Conservation (phyloP, 441 rosid genomes). For the Bocquillonia castaneifolia region DNA sequence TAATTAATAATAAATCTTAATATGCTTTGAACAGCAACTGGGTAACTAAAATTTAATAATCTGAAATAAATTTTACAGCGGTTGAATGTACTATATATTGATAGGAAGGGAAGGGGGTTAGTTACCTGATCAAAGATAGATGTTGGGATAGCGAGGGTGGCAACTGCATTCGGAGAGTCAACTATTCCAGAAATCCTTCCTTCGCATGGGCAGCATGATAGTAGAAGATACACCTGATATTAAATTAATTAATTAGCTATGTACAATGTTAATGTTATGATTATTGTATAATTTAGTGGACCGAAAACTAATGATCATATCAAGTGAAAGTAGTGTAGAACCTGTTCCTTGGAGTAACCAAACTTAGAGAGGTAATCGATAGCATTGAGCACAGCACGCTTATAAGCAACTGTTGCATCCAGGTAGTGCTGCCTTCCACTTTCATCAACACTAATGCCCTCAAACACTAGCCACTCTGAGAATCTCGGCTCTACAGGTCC, state of each 20-base stretch:
- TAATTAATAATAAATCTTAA: no score
- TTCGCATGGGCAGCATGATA: constrained; percentile 91
- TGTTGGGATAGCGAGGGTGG: constrained; percentile 79
- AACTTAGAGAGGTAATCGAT: constrained; percentile 80
- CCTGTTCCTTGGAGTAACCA: constrained; percentile 93
- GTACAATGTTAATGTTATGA: no score
- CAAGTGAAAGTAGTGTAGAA: constrained; percentile 9
- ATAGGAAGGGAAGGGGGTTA: not conserved
- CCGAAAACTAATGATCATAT: no score
- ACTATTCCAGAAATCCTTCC: constrained; percentile 92
- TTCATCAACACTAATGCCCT: constrained; percentile 90
- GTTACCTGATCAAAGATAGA: constrained; percentile 82
- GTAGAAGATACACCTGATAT: constrained; percentile 63
- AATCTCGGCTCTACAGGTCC: constrained; percentile 95
- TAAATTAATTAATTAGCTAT: no score
- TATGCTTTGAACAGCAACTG: no score
- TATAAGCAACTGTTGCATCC: constrained; percentile 83
- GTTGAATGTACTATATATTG: not conserved
- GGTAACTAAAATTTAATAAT: no score
- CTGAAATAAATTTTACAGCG: no score
- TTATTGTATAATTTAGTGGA: no score
- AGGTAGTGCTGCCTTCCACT: constrained; percentile 80
- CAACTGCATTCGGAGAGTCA: constrained; percentile 86
- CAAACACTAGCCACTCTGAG: constrained; percentile 91
- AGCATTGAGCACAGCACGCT: constrained; percentile 85